Percentiles rank a stretch among this genome's conserved stretches.
phyloP scores from a whole-genome alignment of 177 flowering plant genomes.

The Vitis hybrid region DNA sequence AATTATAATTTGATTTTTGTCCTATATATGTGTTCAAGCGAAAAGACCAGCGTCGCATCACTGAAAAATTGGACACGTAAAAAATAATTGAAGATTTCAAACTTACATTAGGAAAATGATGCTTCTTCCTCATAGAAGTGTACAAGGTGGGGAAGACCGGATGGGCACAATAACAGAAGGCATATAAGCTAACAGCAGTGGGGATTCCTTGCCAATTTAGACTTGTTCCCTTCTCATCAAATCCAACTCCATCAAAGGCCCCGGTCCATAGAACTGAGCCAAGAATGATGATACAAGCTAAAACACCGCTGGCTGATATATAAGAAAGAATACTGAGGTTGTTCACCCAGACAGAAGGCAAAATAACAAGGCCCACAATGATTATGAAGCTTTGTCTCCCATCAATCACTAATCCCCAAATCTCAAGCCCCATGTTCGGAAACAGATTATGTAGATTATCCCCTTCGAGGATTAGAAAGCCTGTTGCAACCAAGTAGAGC shows the following conservation, averaged over 20 bases:
- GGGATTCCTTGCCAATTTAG: slow-evolving; percentile 52
- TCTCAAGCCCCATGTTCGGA: slow-evolving; percentile 29
- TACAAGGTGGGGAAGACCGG: slow-evolving; percentile 74
- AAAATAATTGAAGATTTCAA: not conserved
- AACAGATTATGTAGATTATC: slow-evolving; percentile 54
- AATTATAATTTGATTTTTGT: too few relatives aligned
- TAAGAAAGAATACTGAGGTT: slow-evolving; percentile 56
- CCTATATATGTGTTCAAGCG: too few relatives aligned
- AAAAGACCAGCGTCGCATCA: too few relatives aligned
- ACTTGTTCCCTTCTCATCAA: slow-evolving; percentile 32
- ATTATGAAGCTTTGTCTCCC: slow-evolving; percentile 45
- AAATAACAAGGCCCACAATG: slow-evolving; percentile 40
- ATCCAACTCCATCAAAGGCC: slow-evolving; percentile 49
- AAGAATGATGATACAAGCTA: slow-evolving; percentile 47
- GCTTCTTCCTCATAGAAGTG: slow-evolving; percentile 53
- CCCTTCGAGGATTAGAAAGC: slow-evolving; percentile 57
- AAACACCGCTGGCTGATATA: slow-evolving; percentile 63
- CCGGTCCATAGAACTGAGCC: slow-evolving; percentile 44
- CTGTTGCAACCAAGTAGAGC: slow-evolving; percentile 47
- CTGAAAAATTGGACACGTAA: not conserved
- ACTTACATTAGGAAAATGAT: slow-evolving; percentile 53
- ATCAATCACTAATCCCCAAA: slow-evolving; percentile 32
- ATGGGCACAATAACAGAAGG: slow-evolving; percentile 68
- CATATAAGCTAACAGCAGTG: slow-evolving; percentile 54
- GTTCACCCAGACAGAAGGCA: slow-evolving; percentile 56